A percentile compares a stretch with the other conserved stretches of the same genome.
phyloP scores from a whole-genome alignment of 305 asterid species.

The Plantago coronopus region DNA sequence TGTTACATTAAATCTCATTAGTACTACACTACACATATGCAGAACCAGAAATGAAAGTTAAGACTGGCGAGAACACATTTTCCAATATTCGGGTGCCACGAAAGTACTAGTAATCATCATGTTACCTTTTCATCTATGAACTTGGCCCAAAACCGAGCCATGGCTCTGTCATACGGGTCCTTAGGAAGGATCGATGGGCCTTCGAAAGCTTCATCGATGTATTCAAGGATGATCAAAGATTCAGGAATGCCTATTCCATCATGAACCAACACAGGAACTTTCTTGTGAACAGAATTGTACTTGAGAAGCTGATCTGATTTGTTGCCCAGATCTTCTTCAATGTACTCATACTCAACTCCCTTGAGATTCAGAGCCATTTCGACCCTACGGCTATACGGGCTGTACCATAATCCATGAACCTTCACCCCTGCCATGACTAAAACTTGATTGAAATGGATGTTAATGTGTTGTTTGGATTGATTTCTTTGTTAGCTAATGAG shows the following conservation, averaged over 20 bases:
- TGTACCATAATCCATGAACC: constrained; percentile 26
- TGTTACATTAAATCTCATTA: no score
- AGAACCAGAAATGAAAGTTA: no score
- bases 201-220: constrained; percentile 34
- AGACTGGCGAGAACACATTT: no score
- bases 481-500: no score
- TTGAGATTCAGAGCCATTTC: constrained; percentile 37
- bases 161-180: constrained; percentile 30
- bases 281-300: constrained; percentile 33
- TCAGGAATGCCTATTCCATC: constrained; percentile 38
- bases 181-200: constrained; percentile 33
- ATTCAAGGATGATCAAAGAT: constrained; percentile 38
- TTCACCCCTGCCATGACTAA: constrained; percentile 43
- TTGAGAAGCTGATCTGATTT: constrained; percentile 32
- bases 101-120: no score
- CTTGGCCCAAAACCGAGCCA: constrained; percentile 40
- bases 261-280: constrained; percentile 42
- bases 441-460: no score
- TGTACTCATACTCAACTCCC: constrained; percentile 34
- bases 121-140: constrained; percentile 32
- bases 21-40: no score
- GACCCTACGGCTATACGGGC: constrained; percentile 27
- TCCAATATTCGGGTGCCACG: no score
- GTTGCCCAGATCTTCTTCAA: constrained; percentile 33
- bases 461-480: no score